Evolutionary conservation across 768 basidiomycete genomes (phyloP).

Genomic region (Russula foetens): DNA sequence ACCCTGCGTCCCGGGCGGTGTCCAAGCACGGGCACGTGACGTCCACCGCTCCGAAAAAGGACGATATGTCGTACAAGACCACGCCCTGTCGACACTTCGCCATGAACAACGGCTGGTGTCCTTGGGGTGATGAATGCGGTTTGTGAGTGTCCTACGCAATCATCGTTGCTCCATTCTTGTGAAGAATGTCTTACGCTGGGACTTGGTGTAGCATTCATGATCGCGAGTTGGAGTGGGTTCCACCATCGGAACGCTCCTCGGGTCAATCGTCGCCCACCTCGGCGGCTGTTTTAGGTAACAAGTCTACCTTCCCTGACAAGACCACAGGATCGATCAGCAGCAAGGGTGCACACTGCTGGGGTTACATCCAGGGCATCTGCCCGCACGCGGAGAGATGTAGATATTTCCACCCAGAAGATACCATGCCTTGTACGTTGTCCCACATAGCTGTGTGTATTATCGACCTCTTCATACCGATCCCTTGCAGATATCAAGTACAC

Average conservation of each 20-base stretch:
- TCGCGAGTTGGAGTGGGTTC: neutral
- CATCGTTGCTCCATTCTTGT: neutral
- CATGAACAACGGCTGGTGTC: slow-evolving; percentile 9
- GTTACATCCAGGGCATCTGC: slow-evolving; percentile 5
- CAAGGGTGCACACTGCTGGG: slow-evolving; percentile 12
- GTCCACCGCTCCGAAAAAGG: neutral
- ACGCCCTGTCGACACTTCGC: slow-evolving; percentile 9
- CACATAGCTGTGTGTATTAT: neutral
- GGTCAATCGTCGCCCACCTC: slow-evolving; percentile 10
- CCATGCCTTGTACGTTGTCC: neutral
- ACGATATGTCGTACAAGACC: slow-evolving; percentile 8
- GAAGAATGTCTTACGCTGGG: neutral
- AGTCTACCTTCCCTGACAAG: neutral
- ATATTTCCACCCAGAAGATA: neutral
- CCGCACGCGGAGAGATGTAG: neutral
- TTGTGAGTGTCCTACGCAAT: neutral
- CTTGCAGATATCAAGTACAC: slow-evolving; percentile 8
- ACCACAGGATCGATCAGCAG: neutral
- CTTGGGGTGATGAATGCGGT: slow-evolving; percentile 8
- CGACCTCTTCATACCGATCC: neutral
- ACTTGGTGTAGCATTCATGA: slow-evolving; percentile 7
- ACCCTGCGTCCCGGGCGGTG: neutral
- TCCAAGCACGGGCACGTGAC: neutral
- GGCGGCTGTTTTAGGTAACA: neutral
- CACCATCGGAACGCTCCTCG: neutral